Percentiles rank a stretch among this genome's conserved stretches.
These are phyloP conservation scores for Xenoacremonium recifei DNA, from an alignment of 2,329 filamentous ascomycete species.

Conservation along the genomic window DNA sequence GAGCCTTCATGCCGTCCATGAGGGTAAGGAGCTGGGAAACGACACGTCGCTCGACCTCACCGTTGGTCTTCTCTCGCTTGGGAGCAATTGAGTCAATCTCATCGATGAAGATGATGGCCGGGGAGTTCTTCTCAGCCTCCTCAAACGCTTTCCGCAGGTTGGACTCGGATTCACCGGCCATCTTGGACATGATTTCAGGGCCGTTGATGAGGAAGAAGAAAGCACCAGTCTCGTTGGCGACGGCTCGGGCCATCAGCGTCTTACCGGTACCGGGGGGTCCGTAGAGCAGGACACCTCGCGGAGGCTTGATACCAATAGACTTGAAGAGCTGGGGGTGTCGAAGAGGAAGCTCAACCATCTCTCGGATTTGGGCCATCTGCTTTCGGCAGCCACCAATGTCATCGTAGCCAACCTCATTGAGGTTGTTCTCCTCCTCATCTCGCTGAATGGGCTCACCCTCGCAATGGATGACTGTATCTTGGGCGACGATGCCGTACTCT, in stretches of 20 bases:
- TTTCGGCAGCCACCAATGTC: conserved; percentile 99
- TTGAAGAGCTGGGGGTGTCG: conserved; percentile 99
- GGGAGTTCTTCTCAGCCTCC: conserved; percentile 99
- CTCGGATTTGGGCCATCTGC: conserved; percentile 99
- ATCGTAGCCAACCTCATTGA: conserved; percentile 98
- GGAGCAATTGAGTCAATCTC: conserved; percentile 99
- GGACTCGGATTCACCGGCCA: conserved; percentile 98
- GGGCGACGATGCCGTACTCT: conserved; percentile 97
- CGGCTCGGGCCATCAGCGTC: conserved; percentile 97
- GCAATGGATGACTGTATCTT: conserved; percentile 98
- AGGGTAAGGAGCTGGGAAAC: conserved; percentile 95
- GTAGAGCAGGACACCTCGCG: conserved; percentile 93
- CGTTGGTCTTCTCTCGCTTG: conserved; percentile 99
- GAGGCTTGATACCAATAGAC: conserved; percentile 99
- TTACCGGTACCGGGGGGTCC: conserved; percentile 99
- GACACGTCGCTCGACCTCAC: conserved; percentile 96
- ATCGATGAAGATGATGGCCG: conserved; percentile 99
- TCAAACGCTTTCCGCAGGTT: conserved; percentile 99
- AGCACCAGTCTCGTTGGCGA: conserved; percentile 97
- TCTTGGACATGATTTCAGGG: conserved; percentile 99
- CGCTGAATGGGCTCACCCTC: conserved; percentile 90
- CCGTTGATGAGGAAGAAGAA: conserved; percentile 99
- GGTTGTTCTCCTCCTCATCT: conserved; percentile 97
- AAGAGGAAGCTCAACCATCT: conserved; percentile 95
- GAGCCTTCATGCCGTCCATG: conserved; percentile 99